phyloP scores from a whole-genome alignment of 192 early-diverging fungal species.

The Funneliformis mosseae region DNA sequence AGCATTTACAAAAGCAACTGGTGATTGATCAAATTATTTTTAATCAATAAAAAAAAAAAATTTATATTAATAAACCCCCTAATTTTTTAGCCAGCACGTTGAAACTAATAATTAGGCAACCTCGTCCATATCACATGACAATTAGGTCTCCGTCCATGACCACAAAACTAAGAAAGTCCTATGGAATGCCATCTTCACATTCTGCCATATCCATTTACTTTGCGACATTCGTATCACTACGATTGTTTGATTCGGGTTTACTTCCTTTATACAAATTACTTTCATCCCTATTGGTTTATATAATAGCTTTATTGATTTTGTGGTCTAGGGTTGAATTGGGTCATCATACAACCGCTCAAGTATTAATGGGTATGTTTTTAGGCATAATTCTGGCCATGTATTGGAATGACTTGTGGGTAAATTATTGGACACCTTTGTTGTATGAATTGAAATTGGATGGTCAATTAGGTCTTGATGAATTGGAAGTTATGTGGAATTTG shows the following conservation, averaged over 20 bases:
- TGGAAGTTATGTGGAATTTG: not conserved
- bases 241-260: not conserved
- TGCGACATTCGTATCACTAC: slow-evolving; percentile 21
- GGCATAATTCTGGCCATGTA: slow-evolving; percentile 5
- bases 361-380: slow-evolving; percentile 34
- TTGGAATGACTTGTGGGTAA: slow-evolving; percentile 26
- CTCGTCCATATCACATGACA: slow-evolving; percentile 11
- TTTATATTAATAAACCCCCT: not conserved
- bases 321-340: slow-evolving; percentile 41
- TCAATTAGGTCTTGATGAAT: not conserved
- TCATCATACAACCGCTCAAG: slow-evolving; percentile 38
- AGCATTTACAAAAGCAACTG: not conserved
- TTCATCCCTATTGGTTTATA: not conserved
- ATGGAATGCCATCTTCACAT: slow-evolving; percentile 35
- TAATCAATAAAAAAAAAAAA: not conserved
- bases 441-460: not conserved
- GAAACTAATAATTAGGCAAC: slow-evolving; percentile 26
- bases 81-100: slow-evolving; percentile 6
- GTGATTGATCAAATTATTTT: not conserved
- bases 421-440: not conserved
- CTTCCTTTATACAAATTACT: not conserved
- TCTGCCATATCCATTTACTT: slow-evolving; percentile 27
- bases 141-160: not conserved
- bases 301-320: slow-evolving; percentile 31
- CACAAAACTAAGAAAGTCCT: not conserved